Evolutionary conservation across 1,284 basidiomycete species (phyloP), one percentile per base, ranked within the genome.

Genomic region (Schizophyllum amplum): DNA sequence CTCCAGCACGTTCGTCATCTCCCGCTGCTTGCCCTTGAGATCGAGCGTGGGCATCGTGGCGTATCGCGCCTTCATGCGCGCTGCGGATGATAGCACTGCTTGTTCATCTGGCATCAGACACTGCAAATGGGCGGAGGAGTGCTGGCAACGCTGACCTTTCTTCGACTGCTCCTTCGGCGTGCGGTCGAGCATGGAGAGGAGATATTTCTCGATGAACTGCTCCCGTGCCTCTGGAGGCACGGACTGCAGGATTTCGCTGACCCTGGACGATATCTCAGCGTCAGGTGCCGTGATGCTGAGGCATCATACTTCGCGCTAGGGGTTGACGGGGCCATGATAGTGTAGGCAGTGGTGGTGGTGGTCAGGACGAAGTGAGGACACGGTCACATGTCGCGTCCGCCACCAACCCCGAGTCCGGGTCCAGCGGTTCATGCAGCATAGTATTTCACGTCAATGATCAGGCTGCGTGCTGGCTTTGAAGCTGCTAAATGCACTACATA

Each of bases 1-100:
- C 24, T 76, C 72, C 6, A 86, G 60, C 47, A 86, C 68, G 0
- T 64, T 61, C 24, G 73, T 69, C 58, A 86, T 69, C 67, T 86
- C 81, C 25, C 68, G 68, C 61, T 75, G 75, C 68, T 83, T 84
- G 2, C 70, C 68, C 47, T 72, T 74, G 27, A 83, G 64, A 67
- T 84, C 27, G 13, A 33, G 27, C 27, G 13, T 33, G 27, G 27
- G 27, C 27, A 5, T 33, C 27, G 6, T 13, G 27, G 27, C 13
- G 27, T 13, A 33, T 13, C 5, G 13, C 13, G 27, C 5, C 27
- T 33, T 33, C 27, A 76, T 63, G 22, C 70, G 65, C 21, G 66
- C 61, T 1, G 72, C 72, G 4, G 71, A 65, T 2, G 68, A 63
- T 11, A 73, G 20, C 4, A 71, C 70, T 65, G 57, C 47, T 15